Base-by-base conservation (phyloP, 805 yeast species). In the Tetrapisispora fleetii region DNA sequence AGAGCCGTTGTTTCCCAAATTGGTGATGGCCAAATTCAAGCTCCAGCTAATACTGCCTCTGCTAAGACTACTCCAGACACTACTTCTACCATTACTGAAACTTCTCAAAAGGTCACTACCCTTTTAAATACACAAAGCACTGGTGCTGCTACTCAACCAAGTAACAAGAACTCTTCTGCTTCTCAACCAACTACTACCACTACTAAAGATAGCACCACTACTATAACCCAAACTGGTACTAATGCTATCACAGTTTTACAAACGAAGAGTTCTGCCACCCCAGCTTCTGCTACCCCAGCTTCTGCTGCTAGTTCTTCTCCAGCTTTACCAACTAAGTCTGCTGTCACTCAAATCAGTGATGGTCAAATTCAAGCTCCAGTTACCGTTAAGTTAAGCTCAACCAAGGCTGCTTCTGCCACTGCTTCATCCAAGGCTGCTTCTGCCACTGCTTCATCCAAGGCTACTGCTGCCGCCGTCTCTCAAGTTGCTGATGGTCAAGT, bases 281-380 rank as follows among this genome's bases (percentile, higher is more conserved):
- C 50, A 13, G 55, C 50, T 18, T 36, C 21, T 17, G 21, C n/a
- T 16, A n/a, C n/a, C 37, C 50, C 50, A 11, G 55, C 50, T 22
- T 35, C 18, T 16, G 18, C n/a, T 16, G 37, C n/a, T 16, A 35
- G n/a, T 28, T 51, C 56, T 37, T 38, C 59, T 17, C 46, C 58
- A 7, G 28, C 61, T 39, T 49, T 61, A 17, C 37, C 65, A 37
- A 41, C 59, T 39, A 44, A 56, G 28, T 18, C 63, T 45, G 48
- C 58, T 28, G 52, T 50, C 17, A 48, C 80, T 52, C 83, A 78
- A 67, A 78, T 79, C 50, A 73, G 74, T 57, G 85, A 79, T 56
- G 83, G 83, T 59, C 83, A 79, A 52, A 56, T 69, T 48, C 71
- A 70, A 57, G 69, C 65, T 38, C 51, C 59, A 27, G 54, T 67